Evolutionary conservation across 306 rosid species (phyloP).

Genomic region (Fagus crenata): DNA sequence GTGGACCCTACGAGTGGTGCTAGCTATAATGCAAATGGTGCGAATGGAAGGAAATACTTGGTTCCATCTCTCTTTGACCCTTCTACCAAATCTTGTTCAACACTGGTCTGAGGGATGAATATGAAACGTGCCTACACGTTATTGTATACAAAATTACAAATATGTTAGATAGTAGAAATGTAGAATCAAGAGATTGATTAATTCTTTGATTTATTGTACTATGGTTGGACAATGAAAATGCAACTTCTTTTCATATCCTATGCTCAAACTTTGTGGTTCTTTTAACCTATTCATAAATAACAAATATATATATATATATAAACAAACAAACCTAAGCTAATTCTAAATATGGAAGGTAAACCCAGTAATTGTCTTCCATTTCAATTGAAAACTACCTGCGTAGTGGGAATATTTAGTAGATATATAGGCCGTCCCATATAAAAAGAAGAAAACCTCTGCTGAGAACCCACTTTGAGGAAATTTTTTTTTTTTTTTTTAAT

Average conservation of each 20-base stretch:
- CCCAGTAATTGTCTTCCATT: too few species aligned
- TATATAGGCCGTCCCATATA: too few species aligned
- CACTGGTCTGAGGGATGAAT: constrained; percentile 30
- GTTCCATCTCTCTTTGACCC: constrained; percentile 66
- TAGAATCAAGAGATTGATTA: not conserved
- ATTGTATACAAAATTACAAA: not conserved
- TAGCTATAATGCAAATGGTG: constrained; percentile 58
- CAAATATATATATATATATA: too few species aligned
- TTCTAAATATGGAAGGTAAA: too few species aligned
- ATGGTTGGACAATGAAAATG: not conserved
- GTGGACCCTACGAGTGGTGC: constrained; percentile 46
- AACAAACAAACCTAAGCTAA: too few species aligned
- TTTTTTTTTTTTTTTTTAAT: too few species aligned
- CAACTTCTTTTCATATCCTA: not conserved
- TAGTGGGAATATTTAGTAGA: too few species aligned
- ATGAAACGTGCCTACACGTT: not conserved
- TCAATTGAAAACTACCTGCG: too few species aligned
- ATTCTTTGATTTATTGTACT: constrained; percentile 28
- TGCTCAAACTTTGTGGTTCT: not conserved
- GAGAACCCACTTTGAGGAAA: too few species aligned
- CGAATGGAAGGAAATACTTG: constrained; percentile 52
- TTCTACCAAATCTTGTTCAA: constrained; percentile 44
- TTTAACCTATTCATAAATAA: too few species aligned
- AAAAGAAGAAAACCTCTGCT: too few species aligned
- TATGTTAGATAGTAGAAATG: not conserved